Conservation (phyloP, 805 yeast species). For the Candida incommunis region DNA sequence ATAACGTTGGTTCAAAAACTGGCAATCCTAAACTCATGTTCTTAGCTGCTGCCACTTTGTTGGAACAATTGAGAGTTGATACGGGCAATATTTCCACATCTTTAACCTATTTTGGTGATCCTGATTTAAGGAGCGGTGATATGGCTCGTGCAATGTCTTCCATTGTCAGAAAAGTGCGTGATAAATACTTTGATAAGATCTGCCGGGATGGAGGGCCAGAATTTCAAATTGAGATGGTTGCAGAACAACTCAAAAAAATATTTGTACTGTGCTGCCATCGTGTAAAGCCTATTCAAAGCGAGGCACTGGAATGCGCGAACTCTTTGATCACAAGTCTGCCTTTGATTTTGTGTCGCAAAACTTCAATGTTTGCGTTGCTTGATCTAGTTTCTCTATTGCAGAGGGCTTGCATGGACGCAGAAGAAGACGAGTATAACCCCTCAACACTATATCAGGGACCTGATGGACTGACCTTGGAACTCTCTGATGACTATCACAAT, state of each 20-base stretch:
- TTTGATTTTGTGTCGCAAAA: constrained; percentile 60
- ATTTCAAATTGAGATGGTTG: constrained; percentile 43
- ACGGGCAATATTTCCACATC: constrained; percentile 73
- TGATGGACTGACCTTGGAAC: constrained; percentile 33
- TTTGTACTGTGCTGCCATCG: constrained; percentile 68
- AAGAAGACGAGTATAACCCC: constrained; percentile 74
- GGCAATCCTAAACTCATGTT: constrained; percentile 51
- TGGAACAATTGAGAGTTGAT: constrained; percentile 66
- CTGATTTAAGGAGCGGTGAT: constrained; percentile 54
- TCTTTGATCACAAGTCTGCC: constrained; percentile 53
- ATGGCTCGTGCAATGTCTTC: constrained; percentile 55
- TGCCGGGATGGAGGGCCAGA: constrained; percentile 37
- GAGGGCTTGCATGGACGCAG: constrained; percentile 72
- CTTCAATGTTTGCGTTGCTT: constrained; percentile 60
- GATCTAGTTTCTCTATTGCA: constrained; percentile 70
- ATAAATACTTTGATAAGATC: constrained; percentile 40
- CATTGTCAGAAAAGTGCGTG: constrained; percentile 45
- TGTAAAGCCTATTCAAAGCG: constrained; percentile 54
- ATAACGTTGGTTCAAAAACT: constrained; percentile 25
- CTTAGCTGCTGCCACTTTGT: constrained; percentile 62
- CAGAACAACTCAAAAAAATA: constrained; percentile 55
- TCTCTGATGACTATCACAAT: constrained; percentile 69
- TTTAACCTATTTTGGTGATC: constrained; percentile 72
- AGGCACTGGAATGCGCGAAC: constrained; percentile 69
- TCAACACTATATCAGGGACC: constrained; percentile 44